Conservation (phyloP, 2,329 filamentous ascomycete genomes). For the Fusarium protoensiforme region DNA sequence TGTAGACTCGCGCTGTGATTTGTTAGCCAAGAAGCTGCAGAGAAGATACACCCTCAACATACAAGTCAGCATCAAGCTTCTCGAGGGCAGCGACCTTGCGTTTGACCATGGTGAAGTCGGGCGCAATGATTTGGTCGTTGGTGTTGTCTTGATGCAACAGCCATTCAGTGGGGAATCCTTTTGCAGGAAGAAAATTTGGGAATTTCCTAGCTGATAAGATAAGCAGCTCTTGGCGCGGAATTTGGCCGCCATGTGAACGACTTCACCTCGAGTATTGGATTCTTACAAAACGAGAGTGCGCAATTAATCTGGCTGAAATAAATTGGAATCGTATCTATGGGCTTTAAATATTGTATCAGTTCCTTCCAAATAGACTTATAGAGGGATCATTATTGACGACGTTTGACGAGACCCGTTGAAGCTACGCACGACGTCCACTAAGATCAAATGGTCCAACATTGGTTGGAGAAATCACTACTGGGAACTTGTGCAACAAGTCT, state of each 20-base stretch:
- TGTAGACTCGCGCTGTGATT: constrained; percentile 79
- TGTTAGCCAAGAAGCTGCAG: constrained; percentile 39
- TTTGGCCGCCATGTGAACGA: constrained; percentile 16
- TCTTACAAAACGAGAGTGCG: neutral
- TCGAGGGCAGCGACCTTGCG: constrained; percentile 92
- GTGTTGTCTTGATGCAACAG: constrained; percentile 16
- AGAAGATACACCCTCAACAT: constrained; percentile 41
- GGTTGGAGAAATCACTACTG: neutral
- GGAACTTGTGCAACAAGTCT: neutral
- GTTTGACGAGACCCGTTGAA: neutral
- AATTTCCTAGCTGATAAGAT: constrained; percentile 35
- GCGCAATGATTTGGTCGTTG: neutral
- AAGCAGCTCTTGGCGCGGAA: constrained; percentile 24
- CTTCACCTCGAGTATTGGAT: neutral
- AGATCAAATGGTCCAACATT: neutral
- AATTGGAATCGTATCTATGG: neutral
- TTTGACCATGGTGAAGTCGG: constrained; percentile 73
- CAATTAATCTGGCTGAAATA: neutral
- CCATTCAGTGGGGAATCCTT: constrained; percentile 20
- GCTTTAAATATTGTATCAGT: accelerated
- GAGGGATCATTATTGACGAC: neutral
- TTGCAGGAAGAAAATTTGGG: constrained; percentile 34
- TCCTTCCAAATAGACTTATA: neutral
- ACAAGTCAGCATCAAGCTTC: constrained; percentile 93
- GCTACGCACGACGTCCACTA: neutral